A percentile compares a stretch with the other conserved stretches of the same genome.
Evolutionary conservation across 495 filamentous ascomycete genomes (phyloP).

Genomic region (Annulohypoxylon moriforme): DNA sequence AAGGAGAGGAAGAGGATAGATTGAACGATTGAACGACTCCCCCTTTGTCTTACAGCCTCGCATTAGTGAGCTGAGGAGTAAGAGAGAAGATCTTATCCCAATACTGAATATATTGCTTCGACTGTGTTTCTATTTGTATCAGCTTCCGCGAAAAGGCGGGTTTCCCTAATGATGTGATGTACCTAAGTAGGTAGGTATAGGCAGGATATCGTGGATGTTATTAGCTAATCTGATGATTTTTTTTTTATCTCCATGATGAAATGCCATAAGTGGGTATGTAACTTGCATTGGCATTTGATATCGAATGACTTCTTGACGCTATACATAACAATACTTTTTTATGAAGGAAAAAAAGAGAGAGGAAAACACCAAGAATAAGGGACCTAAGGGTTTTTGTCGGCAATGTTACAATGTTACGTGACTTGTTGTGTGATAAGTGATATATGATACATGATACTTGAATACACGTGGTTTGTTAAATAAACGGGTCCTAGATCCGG

Average conservation of each 20-base stretch:
- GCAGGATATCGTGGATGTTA: not conserved
- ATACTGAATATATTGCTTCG: conserved; percentile 10
- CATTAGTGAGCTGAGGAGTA: not conserved
- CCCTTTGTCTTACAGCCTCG: conserved; percentile 9
- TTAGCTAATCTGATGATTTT: not conserved
- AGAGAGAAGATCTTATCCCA: conserved; percentile 13
- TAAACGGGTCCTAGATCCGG: not conserved
- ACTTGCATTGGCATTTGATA: not conserved
- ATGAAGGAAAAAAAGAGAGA: not conserved
- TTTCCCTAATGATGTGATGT: conserved; percentile 2
- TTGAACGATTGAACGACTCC: not conserved
- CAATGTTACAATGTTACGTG: conserved; percentile 8
- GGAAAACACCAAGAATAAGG: not conserved
- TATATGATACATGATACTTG: not conserved
- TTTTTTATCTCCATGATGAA: not conserved
- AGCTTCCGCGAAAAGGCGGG: not conserved
- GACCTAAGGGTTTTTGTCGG: not conserved
- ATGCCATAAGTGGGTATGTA: no score
- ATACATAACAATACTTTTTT: not conserved
- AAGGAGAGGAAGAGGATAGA: not conserved
- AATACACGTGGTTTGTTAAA: conserved; percentile 16
- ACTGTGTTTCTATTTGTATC: not conserved
- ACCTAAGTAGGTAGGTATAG: not conserved
- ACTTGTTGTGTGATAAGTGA: not conserved
- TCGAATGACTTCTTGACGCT: not conserved